Evolutionary conservation across 768 basidiomycete species (phyloP).

Genomic region (button mushroom (Agaricus bisporus)): DNA sequence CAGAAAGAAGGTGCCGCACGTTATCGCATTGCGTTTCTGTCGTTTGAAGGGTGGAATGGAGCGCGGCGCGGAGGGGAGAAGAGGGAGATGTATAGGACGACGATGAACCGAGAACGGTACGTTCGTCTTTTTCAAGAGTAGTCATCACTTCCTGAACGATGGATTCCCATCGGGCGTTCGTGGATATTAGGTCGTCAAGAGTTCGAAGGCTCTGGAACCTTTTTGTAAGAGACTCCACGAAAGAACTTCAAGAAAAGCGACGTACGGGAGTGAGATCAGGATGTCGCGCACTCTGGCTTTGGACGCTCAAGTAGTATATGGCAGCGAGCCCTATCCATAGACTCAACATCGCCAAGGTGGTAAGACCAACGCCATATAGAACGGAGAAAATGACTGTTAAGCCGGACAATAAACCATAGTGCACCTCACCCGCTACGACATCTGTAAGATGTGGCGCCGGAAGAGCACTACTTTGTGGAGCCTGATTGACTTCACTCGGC

Average conservation of each 20-base stretch:
- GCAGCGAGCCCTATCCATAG: constrained; percentile 14
- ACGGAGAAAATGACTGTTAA: constrained; percentile 31
- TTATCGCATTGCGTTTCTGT: constrained; percentile 80
- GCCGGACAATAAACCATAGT: constrained; percentile 34
- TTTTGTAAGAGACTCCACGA: constrained; percentile 6
- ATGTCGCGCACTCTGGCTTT: constrained; percentile 27
- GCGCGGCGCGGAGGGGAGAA: constrained; percentile 58
- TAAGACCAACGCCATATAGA: constrained; percentile 38
- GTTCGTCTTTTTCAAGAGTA: constrained; percentile 63
- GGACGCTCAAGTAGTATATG: constrained; percentile 10
- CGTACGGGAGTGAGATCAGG: constrained; percentile 52
- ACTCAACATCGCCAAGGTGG: constrained; percentile 31
- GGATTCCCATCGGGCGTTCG: constrained; percentile 70
- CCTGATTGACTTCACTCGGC: constrained; percentile 27
- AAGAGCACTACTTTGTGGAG: constrained; percentile 16
- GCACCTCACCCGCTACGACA: constrained; percentile 20
- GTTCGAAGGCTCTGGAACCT: constrained; percentile 55
- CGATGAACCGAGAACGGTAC: constrained; percentile 26
- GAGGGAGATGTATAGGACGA: constrained; percentile 43
- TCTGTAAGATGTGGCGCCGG: constrained; percentile 18
- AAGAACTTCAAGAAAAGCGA: constrained; percentile 6
- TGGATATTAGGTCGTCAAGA: constrained; percentile 59
- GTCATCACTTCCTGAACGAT: constrained; percentile 64
- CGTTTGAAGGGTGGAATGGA: constrained; percentile 68
- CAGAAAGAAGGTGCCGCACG: constrained; percentile 71